Conservation (phyloP, 495 filamentous ascomycete genomes). For the Podospora conica region DNA sequence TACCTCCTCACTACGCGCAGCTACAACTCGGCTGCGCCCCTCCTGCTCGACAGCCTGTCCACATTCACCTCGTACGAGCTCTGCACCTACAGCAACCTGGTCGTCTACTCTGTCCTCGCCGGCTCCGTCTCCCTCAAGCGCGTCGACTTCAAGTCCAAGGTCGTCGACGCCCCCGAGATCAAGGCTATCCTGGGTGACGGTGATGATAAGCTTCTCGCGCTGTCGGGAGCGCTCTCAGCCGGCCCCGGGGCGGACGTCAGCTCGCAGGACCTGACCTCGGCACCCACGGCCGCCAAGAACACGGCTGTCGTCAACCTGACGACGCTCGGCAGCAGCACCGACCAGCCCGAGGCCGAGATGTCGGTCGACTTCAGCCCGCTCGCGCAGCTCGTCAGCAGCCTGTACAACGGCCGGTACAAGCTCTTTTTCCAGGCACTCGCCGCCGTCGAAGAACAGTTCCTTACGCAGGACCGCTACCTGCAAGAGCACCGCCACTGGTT, state of each 20-base stretch:
- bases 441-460: conserved; percentile 87
- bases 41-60: conserved; percentile 90
- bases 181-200: conserved; percentile 88
- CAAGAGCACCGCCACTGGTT: conserved; percentile 93
- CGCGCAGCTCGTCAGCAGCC: conserved; percentile 76
- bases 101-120: conserved; percentile 92
- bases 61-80: conserved; percentile 99
- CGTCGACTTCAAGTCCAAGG: conserved; percentile 97
- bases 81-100: conserved; percentile 88
- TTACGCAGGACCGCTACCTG: conserved; percentile 88
- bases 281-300: conserved; percentile 51
- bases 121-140: conserved; percentile 91
- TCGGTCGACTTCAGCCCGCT: conserved; percentile 75
- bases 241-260: conserved; percentile 76
- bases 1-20: conserved; percentile 87
- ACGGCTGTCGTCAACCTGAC: conserved; percentile 77
- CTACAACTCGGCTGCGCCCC: conserved; percentile 81
- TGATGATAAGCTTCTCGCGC: conserved; percentile 75
- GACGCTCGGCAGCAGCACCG: conserved; percentile 60
- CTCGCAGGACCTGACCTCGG: conserved; percentile 60
- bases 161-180: conserved; percentile 96
- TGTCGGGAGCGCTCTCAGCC: conserved; percentile 68
- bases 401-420: conserved; percentile 90
- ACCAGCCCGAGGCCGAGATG: conserved; percentile 68
- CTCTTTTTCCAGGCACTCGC: conserved; percentile 87